Percentiles rank a stretch among this genome's conserved stretches.
These are phyloP conservation scores for Cafeteria roenbergensis DNA, from an alignment of 108 stramenopile genomes.

Conservation along the genomic window DNA sequence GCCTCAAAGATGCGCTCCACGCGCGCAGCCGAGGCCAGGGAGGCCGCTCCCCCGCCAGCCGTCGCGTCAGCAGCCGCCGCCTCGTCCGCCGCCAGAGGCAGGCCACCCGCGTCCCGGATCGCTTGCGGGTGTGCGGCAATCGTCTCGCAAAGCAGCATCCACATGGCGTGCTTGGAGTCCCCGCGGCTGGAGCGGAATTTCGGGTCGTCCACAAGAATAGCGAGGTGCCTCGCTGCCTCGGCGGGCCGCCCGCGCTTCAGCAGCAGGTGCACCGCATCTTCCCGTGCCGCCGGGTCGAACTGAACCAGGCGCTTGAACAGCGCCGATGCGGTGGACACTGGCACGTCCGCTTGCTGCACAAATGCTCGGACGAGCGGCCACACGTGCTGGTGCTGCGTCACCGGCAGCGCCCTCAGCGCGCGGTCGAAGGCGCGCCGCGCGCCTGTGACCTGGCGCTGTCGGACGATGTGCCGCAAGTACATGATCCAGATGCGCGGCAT, in stretches of 20 bases:
- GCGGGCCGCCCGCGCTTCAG: constrained; percentile 43
- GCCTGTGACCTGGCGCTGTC: constrained; percentile 17
- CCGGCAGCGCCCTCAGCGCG: constrained; percentile 73
- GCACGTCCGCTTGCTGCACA: constrained; percentile 2
- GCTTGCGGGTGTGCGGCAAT: constrained; percentile 72
- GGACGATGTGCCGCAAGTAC: neutral
- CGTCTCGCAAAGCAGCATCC: constrained; percentile 78
- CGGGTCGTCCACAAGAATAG: constrained; percentile 53
- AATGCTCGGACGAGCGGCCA: constrained; percentile 58
- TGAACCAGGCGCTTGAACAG: constrained; percentile 5
- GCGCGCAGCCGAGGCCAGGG: constrained; percentile 50
- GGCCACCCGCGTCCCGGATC: constrained; percentile 27
- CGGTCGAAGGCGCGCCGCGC: constrained; percentile 66
- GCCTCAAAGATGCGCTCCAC: constrained; percentile 74
- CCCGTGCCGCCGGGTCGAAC: constrained; percentile 30
- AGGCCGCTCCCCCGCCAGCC: neutral
- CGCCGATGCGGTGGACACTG: neutral
- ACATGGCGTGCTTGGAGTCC: constrained; percentile 67
- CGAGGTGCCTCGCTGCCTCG: constrained; percentile 69
- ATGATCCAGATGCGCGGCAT: constrained; percentile 76
- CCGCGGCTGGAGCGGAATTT: constrained; percentile 49
- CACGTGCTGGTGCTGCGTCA: constrained; percentile 71
- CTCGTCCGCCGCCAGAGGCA: neutral
- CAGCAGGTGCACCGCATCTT: constrained; percentile 43
- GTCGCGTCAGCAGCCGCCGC: too few relatives aligned